Evolutionary conservation across 2,329 filamentous ascomycete genomes (phyloP), one percentile per base, ranked within the genome.

Genomic region (Sporothrix protearum): DNA sequence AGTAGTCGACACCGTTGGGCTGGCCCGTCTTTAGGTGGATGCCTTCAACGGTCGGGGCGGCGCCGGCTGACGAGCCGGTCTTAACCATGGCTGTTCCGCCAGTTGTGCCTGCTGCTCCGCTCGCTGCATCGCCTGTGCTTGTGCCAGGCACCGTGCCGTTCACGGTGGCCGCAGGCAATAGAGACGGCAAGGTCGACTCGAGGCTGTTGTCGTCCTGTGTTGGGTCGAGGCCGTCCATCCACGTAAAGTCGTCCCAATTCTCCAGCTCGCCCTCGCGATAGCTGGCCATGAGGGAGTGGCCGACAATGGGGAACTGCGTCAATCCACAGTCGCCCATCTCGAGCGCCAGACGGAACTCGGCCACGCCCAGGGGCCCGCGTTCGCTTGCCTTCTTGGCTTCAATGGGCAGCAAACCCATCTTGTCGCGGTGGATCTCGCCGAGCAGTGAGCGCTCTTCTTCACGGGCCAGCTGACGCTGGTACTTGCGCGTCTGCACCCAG

Each of bases 401-500:
- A 47, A 94, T 83, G 0, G 94, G 95, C 6, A 97, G 82, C 36
- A 97, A 81, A 0, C 94, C 94, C 64, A 87, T 90, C 73, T 91
- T 90, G 72, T 94, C 92, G 75, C 92, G 86, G 22, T 87, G 83
- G 1, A 96, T 79, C 76, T 94, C 92, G 4, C 94, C 93, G n/a
- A 88, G 85, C 53, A 89, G 86, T 33, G 88, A 89, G 0, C 88
- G 87, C 57, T 91, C 86, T 78, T 97, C 94, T 79, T 97, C 94
- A 63, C 85, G 84, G 70, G 89, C 88, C 12, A 97, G 84, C 78
- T 93, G 92, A 72, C 87, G 86, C 74, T 88, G 89, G 80, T 95
- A 97, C 72, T 88, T 90, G 75, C 90, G 87, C 2, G 93, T 97
- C 79, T 94, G 91, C 72, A 97, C 88, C 84, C 91, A 92, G 47